Evolutionary conservation across 2,329 filamentous ascomycete genomes (phyloP), one percentile per base, ranked within the genome.

Genomic region (Coccinonectria pachysandricola): DNA sequence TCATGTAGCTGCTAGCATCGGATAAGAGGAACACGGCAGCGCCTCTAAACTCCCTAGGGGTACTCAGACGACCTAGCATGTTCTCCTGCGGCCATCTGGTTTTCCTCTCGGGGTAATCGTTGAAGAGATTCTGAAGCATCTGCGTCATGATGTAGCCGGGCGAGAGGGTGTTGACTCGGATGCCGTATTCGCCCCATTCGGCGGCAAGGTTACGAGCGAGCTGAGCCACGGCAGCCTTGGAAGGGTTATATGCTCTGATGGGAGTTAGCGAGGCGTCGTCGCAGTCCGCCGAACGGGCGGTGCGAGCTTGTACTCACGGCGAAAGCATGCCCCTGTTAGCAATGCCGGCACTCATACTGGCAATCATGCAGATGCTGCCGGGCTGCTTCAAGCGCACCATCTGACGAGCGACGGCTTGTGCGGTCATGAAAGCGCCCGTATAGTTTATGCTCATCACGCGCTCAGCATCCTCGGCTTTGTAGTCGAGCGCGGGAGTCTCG

Each of bases 361-460:
- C 75, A 46, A 82, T 76, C 45, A 82, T 54, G 9, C 72, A 70
- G 33, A 82, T 69, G 46, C 71, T 79, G 1, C 76, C 75, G 5
- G 60, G 57, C 14, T 57, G 62, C 31, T 70, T 64, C 15, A 71
- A 60, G 26, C 65, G 64, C 12, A 75, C 59, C 68, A 82, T 75
- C 51, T 91, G 79, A 29, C 77, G 69, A 17, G 86, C 87, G n/a
- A 84, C 82, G 12, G 84, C 84, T 62, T 88, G 83, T 14, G 85
- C 84, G 37, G 84, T 92, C 69, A 87, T 74, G 58, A 85, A 83
- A 15, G 70, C 75, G 8, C 86, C 87, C n/a, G 76, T 91, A 42
- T 93, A 67, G 56, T 95, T 92, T 47, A 88, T 78, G 45, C 80
- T 71, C 54, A 93, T 68, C 64, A 93, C 83, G 54, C 75, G 71